A percentile compares a stretch with the other conserved stretches of the same genome.
Conservation (phyloP, 2,329 filamentous ascomycete species). For the Aphanoascus verrucosus region DNA sequence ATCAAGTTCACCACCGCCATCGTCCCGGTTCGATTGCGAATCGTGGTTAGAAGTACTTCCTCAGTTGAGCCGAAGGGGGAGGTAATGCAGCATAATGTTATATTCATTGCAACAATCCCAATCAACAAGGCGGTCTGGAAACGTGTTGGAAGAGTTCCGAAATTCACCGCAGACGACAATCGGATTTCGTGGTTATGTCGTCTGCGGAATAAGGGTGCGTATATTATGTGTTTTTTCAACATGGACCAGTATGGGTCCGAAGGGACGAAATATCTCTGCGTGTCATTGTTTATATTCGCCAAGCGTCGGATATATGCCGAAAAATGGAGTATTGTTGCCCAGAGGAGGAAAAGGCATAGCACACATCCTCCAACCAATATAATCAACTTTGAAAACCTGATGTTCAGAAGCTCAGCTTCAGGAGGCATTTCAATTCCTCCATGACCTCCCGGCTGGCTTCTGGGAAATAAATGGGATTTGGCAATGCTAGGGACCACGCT, state of each 20-base stretch:
- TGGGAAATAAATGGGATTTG: too few relatives aligned
- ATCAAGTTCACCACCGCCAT: conserved; percentile 31
- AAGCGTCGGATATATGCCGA: conserved; percentile 61
- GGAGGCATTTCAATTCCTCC: not conserved
- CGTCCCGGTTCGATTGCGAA: conserved; percentile 35
- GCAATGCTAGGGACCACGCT: too few relatives aligned
- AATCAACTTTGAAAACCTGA: conserved; percentile 50
- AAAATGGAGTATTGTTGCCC: conserved; percentile 52
- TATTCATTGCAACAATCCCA: conserved; percentile 34
- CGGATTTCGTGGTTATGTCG: conserved; percentile 39
- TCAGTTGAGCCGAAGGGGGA: conserved; percentile 31
- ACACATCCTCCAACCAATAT: conserved; percentile 55
- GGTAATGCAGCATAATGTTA: conserved; percentile 42
- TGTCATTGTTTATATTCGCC: conserved; percentile 65
- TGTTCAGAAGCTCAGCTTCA: conserved; percentile 32
- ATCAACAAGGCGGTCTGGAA: conserved; percentile 36
- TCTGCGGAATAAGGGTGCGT: conserved; percentile 36
- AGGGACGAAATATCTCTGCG: conserved; percentile 64
- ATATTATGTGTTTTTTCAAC: conserved; percentile 57
- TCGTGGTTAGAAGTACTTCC: conserved; percentile 28
- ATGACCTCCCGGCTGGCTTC: too few relatives aligned
- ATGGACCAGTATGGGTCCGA: conserved; percentile 48
- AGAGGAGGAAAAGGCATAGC: conserved; percentile 53
- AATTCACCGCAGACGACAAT: conserved; percentile 34
- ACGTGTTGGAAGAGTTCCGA: conserved; percentile 38